phyloP scores from a whole-genome alignment of 805 yeast genomes.

The Starmerella ratchasimensis region DNA sequence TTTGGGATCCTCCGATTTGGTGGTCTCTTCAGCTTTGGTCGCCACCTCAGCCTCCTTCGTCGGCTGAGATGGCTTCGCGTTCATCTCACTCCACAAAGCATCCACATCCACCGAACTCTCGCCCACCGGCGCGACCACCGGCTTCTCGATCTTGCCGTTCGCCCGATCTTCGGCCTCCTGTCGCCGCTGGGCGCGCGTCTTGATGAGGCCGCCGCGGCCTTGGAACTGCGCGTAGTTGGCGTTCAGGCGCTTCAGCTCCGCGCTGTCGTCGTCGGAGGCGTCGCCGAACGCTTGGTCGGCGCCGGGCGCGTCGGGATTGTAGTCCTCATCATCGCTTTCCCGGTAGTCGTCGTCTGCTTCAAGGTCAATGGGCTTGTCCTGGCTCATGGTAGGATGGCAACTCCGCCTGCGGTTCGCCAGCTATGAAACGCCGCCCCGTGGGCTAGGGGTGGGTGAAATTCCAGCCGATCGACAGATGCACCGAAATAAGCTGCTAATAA shows the following conservation, averaged over 20 bases:
- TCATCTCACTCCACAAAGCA: constrained; percentile 43
- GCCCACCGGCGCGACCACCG: constrained; percentile 14
- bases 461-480: no score
- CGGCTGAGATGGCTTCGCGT: constrained; percentile 18
- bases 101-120: constrained; percentile 34
- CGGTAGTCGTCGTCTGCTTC: constrained; percentile 34
- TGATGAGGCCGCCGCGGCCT: constrained; percentile 50
- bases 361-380: no score
- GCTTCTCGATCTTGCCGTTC: not conserved
- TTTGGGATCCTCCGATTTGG: not conserved
- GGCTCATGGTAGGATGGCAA: no score
- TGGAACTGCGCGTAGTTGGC: constrained; percentile 38
- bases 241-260: constrained; percentile 29
- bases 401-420: no score
- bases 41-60: not conserved
- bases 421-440: no score
- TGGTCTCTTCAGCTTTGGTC: not conserved
- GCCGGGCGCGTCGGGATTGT: constrained; percentile 33
- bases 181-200: constrained; percentile 52
- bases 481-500: no score
- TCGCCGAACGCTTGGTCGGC: constrained; percentile 25
- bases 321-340: constrained; percentile 48
- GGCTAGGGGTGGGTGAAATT: no score
- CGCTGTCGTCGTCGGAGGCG: constrained; percentile 26
- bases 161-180: constrained; percentile 18